phyloP scores from a whole-genome alignment of 2,329 filamentous ascomycete genomes.

The Esteya vermicola region DNA sequence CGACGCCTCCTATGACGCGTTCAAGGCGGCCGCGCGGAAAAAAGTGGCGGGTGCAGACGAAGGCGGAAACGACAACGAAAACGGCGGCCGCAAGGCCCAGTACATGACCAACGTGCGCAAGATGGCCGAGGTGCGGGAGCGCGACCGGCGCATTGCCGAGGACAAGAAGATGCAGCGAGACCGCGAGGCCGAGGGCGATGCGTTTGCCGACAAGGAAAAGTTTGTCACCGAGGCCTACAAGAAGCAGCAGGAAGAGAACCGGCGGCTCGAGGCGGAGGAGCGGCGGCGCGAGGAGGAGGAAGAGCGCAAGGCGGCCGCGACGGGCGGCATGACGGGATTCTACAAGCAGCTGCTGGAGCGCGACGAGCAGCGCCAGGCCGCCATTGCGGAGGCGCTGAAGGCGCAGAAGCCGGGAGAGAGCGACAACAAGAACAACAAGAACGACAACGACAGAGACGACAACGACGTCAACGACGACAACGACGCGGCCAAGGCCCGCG shows the following conservation, averaged over 20 bases:
- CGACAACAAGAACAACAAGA: conserved; percentile 17
- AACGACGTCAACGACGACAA: conserved; percentile 29
- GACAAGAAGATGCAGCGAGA: conserved; percentile 70
- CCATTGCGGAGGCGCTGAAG: conserved; percentile 55
- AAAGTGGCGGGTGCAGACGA: conserved; percentile 31
- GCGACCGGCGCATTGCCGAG: conserved; percentile 63
- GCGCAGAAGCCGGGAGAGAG: conserved; percentile 28
- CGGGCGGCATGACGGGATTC: conserved; percentile 57
- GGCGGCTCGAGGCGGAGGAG: conserved; percentile 58
- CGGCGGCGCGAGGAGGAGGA: conserved; percentile 48
- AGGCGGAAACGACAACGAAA: conserved; percentile 35
- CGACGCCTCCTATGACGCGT: conserved; percentile 65
- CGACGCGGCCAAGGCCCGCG: conserved; percentile 50
- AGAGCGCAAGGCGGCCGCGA: conserved; percentile 44
- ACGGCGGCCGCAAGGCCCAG: conserved; percentile 52
- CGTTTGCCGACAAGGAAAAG: conserved; percentile 69
- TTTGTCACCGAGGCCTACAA: conserved; percentile 79
- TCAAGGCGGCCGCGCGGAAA: conserved; percentile 44
- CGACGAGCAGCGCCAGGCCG: conserved; percentile 55
- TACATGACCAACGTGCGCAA: conserved; percentile 66
- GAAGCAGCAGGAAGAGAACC: conserved; percentile 63
- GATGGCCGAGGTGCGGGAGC: conserved; percentile 61
- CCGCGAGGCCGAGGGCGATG: conserved; percentile 66
- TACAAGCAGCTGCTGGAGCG: conserved; percentile 61
- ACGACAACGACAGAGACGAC: conserved; percentile 32